Evolutionary conservation across 2,329 filamentous ascomycete genomes (phyloP).

Genomic region (Fusarium sp.): DNA sequence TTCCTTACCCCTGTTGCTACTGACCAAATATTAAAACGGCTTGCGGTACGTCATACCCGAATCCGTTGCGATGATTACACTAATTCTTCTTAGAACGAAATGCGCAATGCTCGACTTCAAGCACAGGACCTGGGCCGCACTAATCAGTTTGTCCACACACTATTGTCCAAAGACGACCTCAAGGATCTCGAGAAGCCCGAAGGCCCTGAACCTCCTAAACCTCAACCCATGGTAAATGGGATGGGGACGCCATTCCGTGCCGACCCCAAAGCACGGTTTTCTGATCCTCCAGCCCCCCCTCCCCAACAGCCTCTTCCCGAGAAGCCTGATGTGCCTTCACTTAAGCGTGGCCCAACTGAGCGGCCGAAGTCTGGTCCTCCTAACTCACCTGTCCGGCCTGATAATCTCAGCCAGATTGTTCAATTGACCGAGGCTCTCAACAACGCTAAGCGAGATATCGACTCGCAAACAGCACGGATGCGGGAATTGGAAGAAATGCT

Average conservation of each 20-base stretch:
- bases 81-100: constrained; percentile 73
- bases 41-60: constrained; percentile 43
- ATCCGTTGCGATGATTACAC: neutral
- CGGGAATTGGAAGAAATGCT: constrained; percentile 79
- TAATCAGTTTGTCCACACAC: constrained; percentile 78
- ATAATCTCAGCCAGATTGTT: constrained; percentile 76
- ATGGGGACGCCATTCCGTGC: constrained; percentile 65
- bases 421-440: constrained; percentile 86
- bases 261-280: constrained; percentile 85
- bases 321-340: constrained; percentile 81
- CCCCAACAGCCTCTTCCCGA: constrained; percentile 93
- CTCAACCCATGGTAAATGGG: constrained; percentile 58
- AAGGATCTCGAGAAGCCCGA: constrained; percentile 66
- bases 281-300: constrained; percentile 90
- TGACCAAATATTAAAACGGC: constrained; percentile 85
- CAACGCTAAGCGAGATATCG: constrained; percentile 84
- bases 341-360: constrained; percentile 81
- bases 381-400: constrained; percentile 67
- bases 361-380: constrained; percentile 67
- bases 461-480: constrained; percentile 80
- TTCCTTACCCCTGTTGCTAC: constrained; percentile 91
- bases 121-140: constrained; percentile 85
- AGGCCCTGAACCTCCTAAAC: constrained; percentile 56
- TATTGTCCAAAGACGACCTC: constrained; percentile 76
- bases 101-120: constrained; percentile 88